phyloP scores from a whole-genome alignment of 2,329 filamentous ascomycete genomes.

The Chaetothyriales sp. region DNA sequence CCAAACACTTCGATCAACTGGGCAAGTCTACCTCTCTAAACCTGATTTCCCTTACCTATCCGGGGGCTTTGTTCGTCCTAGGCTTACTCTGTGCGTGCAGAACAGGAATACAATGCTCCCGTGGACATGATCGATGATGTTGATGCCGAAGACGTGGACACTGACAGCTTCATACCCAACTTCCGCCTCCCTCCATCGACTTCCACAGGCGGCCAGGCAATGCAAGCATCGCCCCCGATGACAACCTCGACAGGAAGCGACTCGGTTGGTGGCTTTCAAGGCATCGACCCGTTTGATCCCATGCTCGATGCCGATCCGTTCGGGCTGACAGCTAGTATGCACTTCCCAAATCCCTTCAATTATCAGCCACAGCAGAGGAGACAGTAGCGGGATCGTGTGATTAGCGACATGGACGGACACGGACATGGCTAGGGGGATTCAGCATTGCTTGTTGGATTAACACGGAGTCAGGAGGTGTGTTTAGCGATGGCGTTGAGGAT shows the following conservation, averaged over 20 bases:
- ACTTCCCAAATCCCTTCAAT: conserved; percentile 69
- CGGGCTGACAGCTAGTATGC: conserved; percentile 85
- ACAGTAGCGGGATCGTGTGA: conserved; percentile 4
- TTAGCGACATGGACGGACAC: not conserved
- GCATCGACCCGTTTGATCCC: conserved; percentile 64
- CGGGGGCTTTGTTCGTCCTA: conserved; percentile 53
- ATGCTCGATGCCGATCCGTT: conserved; percentile 89
- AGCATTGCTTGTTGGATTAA: not conserved
- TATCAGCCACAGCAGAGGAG: conserved; percentile 19
- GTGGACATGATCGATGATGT: conserved; percentile 77
- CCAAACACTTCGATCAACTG: conserved; percentile 88
- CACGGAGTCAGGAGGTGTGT: not conserved
- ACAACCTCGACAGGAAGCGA: conserved; percentile 27
- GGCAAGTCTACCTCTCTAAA: conserved; percentile 58
- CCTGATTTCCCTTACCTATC: conserved; percentile 26
- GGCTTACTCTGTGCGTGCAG: conserved; percentile 57
- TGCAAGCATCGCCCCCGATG: conserved; percentile 31
- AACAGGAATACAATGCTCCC: conserved; percentile 93
- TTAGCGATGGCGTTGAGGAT: conserved; percentile 7
- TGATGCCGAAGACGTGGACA: conserved; percentile 54
- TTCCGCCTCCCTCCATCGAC: conserved; percentile 27
- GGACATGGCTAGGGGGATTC: not conserved
- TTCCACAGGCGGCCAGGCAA: conserved; percentile 24
- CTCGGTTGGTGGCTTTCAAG: conserved; percentile 30
- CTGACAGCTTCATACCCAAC: conserved; percentile 50